phyloP scores from a whole-genome alignment of 495 filamentous ascomycete species.

The Annulohypoxylon stygium region DNA sequence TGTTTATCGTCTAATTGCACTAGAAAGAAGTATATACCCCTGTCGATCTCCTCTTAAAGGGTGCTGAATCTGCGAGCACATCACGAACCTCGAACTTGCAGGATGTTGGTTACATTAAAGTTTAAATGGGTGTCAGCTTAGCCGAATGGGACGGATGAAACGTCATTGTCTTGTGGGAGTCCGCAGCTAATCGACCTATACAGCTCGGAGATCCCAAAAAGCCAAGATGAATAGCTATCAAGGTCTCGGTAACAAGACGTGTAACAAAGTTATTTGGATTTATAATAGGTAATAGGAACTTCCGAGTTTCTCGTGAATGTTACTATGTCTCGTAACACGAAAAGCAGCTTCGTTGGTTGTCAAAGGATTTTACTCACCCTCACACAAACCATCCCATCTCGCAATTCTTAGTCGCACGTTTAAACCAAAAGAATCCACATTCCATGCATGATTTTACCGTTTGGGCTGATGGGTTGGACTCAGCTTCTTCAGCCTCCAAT shows the following conservation, averaged over 20 bases:
- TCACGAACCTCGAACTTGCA: background rate
- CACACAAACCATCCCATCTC: background rate
- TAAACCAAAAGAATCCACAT: background rate
- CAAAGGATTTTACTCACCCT: background rate
- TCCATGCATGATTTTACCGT: background rate
- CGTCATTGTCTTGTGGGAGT: background rate
- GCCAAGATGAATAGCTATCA: background rate
- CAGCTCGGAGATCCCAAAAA: slow-evolving; percentile 1
- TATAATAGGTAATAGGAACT: background rate
- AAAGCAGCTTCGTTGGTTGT: background rate
- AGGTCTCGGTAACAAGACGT: background rate
- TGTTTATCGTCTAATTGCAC: background rate
- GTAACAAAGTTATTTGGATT: background rate
- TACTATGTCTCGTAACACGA: background rate
- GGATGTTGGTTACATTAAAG: background rate
- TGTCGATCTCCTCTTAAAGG: background rate
- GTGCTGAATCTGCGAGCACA: background rate
- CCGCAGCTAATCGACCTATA: background rate
- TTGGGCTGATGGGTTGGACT: background rate
- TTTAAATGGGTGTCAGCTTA: background rate
- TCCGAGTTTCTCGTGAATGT: background rate
- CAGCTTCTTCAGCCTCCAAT: slow-evolving; percentile 8
- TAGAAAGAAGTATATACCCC: background rate
- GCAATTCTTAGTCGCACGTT: background rate
- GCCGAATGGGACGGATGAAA: background rate